Evolutionary conservation across 805 yeast genomes (phyloP), one percentile per base, ranked within the genome.

Genomic region (Ogataea pini): DNA sequence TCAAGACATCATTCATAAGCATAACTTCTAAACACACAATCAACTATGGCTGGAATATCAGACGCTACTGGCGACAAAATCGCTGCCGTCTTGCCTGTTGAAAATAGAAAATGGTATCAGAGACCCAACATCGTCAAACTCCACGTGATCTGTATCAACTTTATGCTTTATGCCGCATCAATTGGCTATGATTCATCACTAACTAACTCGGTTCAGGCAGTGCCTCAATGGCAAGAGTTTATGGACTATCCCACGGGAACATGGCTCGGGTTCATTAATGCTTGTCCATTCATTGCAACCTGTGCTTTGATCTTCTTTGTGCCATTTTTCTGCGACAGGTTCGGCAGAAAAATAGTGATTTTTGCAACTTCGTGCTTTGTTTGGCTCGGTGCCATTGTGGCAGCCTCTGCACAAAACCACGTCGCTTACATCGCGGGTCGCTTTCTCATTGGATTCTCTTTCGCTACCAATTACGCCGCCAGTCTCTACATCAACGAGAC

Each of bases 401-500:
- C 53, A 7, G 46, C 50, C 1, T 44, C 53, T 9, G 57, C 57
- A 4, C 39, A 54, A n/a, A 48, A 46, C 36, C 47, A 29, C 1
- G 52, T 36, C 5, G 46, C 55, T 3, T 54, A 54, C 44, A 51
- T 54, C 20, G 34, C 46, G 43, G 51, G 53, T 14, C 41, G 57
- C 38, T 31, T 54, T n/a, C 41, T 54, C 43, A 54, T 51, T 46
- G 57, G 57, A 8, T 51, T 51, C 31, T 51, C 55, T 4, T 51
- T 48, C 29, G 44, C 55, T n/a, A 44, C 50, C 44, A 52, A 52
- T 31, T 52, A 52, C 29, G 44, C 56, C 4, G 56, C 56, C 33
- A 46, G 47, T 19, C 33, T 51, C 17, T 51, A 47, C 29, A 37
- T 54, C 40, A 49, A 49, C 47, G 77, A 73, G 49, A 48, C 72